Percentiles rank a stretch among this genome's conserved stretches.
These are phyloP conservation scores for Staphylotrichum longicolle DNA, from an alignment of 495 filamentous ascomycete species.

Conservation along the genomic window DNA sequence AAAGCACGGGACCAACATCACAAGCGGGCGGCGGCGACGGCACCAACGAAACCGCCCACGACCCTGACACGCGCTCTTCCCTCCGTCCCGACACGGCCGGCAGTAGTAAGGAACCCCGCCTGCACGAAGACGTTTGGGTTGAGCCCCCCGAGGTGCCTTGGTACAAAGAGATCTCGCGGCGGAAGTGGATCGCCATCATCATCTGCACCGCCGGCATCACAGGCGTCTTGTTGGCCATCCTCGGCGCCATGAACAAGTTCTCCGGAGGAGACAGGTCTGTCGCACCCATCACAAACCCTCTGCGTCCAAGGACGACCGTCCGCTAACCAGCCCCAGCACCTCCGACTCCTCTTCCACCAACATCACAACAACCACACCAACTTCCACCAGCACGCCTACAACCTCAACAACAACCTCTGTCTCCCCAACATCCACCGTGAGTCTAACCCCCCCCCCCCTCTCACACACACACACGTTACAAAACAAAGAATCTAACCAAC, in stretches of 20 bases:
- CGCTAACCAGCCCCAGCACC: conserved; percentile 21
- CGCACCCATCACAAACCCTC: background rate
- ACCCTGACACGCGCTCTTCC: background rate
- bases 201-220: conserved; percentile 26
- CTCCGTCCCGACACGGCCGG: conserved; percentile 4
- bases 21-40: conserved; percentile 12
- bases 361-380: background rate
- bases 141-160: conserved; percentile 24
- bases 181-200: conserved; percentile 22
- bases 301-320: background rate
- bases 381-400: background rate
- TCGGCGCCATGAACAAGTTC: conserved; percentile 30
- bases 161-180: conserved; percentile 26
- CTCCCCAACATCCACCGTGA: conserved; percentile 17
- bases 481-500: too few relatives aligned
- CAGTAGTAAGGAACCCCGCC: conserved; percentile 17
- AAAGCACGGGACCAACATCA: conserved; percentile 1
- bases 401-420: conserved; percentile 12
- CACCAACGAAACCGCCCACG: conserved; percentile 6
- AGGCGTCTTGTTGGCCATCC: conserved; percentile 31
- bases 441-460: background rate
- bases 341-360: background rate
- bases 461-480: too few relatives aligned
- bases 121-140: conserved; percentile 23
- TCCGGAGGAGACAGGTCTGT: conserved; percentile 18